Base-by-base conservation (phyloP, 1,284 basidiomycete species). In the Cryptococcus sp. region DNA sequence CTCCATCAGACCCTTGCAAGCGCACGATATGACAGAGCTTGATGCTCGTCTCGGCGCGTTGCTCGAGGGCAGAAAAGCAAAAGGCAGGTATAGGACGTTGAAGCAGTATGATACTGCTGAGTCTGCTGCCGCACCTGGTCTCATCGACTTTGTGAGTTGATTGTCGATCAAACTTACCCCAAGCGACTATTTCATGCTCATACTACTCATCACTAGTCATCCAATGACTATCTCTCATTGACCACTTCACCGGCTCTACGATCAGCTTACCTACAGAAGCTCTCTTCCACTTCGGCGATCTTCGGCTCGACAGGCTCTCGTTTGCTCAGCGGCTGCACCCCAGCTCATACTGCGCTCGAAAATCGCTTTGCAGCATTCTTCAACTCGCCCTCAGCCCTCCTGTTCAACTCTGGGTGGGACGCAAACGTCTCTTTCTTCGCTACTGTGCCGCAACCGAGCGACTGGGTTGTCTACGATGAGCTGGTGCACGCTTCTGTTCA, bases 351-450 rank as follows among this genome's bases (percentile, higher is more conserved):
- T 23, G 79, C 81, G 2, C 82, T 95, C 51, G 92, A 95, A 74
- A 75, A 77, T 6, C 84, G 89, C 0, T 82, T 93, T 20, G 78
- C 81, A 0, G 60, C 50, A 1, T 89, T 91, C 76, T 91, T 93
- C 78, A 67, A 76, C 25, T 81, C 84, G 3, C 84, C 85, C 27
- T 80, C 85, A 0, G 90, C 89, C 0, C 81, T 98, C 13, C 82
- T 98, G 17, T 97, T 96, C 85, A 95, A 93, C 77, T 93, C 90
- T 0, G 95, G 94, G 0, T 97, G 89, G 78, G 93, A 97, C 76
- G 93, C 95, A 17, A 98, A 98, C 72, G 88, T 88, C 3, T 89
- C 89, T 0, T 86, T 97, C 74, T 94, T 96, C 80, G 83, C 89
- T 0, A 85, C 86, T 44, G 79, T 97, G 0, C 93, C 93, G 0